These are phyloP conservation scores for Fusarium hainanense DNA, from an alignment of 2,329 filamentous ascomycete species.

Conservation along the genomic window DNA sequence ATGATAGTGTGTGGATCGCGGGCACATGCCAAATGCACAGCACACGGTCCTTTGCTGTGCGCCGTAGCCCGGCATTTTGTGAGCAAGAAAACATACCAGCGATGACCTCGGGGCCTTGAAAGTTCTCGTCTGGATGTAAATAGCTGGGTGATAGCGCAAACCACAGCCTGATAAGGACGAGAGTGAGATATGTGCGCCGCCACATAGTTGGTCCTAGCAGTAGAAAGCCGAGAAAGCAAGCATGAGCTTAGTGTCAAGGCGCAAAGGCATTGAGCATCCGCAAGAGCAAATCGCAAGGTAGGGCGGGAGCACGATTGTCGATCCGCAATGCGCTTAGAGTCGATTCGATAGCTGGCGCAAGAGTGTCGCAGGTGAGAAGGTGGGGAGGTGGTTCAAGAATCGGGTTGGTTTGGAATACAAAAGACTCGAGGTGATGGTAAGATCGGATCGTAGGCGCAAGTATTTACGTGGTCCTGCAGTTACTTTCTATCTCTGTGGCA, in stretches of 20 bases:
- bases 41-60: neutral
- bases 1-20: neutral
- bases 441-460: conserved; percentile 16
- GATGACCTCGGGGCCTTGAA: conserved; percentile 97
- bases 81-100: conserved; percentile 72
- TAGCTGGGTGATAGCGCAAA: conserved; percentile 96
- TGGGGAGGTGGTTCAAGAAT: neutral
- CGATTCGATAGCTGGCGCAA: conserved; percentile 1
- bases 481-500: conserved; percentile 12
- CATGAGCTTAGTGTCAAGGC: conserved; percentile 41
- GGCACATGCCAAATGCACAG: neutral
- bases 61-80: neutral
- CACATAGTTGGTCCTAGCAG: conserved; percentile 72
- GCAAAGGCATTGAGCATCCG: conserved; percentile 37
- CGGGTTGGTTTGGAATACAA: neutral
- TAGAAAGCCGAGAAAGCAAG: conserved; percentile 41
- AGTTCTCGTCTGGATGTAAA: conserved; percentile 98
- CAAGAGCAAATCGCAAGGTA: conserved; percentile 15
- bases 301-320: conserved; percentile 6
- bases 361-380: conserved; percentile 12
- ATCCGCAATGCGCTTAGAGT: conserved; percentile 1
- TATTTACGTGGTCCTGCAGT: conserved; percentile 13
- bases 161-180: conserved; percentile 89
- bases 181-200: conserved; percentile 86
- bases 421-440: neutral